A percentile compares a stretch with the other conserved stretches of the same genome.
Conservation (phyloP, 2,329 filamentous ascomycete species). For the Colletotrichum sp. region DNA sequence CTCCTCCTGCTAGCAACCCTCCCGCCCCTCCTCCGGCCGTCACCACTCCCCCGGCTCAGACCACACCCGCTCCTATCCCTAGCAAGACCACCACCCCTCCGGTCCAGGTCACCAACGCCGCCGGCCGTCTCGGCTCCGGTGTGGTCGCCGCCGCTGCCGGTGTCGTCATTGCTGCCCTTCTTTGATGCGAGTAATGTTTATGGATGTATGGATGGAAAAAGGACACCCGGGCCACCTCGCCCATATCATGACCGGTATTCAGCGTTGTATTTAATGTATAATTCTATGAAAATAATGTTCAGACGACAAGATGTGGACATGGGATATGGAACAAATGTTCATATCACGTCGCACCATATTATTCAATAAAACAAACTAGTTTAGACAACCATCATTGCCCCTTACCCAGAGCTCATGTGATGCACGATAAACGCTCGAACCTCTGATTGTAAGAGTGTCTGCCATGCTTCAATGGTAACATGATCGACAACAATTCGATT, state of each 20-base stretch:
- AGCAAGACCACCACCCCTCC: background rate
- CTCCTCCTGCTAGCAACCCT: background rate
- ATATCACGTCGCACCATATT: background rate
- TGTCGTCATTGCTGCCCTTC: constrained; percentile 10
- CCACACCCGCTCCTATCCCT: background rate
- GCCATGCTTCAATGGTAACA: fast-evolving
- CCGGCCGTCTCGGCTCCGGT: background rate
- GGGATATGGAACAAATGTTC: background rate
- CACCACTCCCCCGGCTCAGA: background rate
- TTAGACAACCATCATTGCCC: background rate
- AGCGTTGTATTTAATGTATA: background rate
- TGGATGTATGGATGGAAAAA: background rate
- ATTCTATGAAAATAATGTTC: background rate
- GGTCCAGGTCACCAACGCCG: constrained; percentile 3
- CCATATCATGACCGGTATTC: background rate
- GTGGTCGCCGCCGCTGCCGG: constrained; percentile 12
- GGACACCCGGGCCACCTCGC: background rate
- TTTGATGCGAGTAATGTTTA: background rate
- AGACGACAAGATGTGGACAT: background rate
- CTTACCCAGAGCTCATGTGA: background rate
- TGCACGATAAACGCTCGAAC: fast-evolving
- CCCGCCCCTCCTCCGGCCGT: background rate
- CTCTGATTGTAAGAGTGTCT: background rate
- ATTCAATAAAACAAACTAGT: background rate
- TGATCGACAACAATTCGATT: background rate